phyloP scores from a whole-genome alignment of 495 filamentous ascomycete genomes.

The Margaritispora aquatica region DNA sequence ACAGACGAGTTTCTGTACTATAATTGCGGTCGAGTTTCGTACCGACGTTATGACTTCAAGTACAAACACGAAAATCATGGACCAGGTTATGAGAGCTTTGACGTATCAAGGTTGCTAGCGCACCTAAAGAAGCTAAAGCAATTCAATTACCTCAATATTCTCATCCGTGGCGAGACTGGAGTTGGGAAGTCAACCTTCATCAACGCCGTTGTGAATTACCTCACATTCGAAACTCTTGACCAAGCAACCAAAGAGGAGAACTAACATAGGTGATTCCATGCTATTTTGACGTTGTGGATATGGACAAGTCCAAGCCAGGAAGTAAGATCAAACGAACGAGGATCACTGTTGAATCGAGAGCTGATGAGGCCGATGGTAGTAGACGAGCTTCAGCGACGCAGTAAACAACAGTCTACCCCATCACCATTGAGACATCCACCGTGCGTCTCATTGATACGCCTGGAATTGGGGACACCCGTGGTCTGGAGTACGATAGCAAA shows the following conservation, averaged over 20 bases:
- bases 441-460: conserved; percentile 41
- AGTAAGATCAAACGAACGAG: conserved; percentile 17
- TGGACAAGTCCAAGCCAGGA: conserved; percentile 15
- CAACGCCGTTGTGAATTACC: conserved; percentile 41
- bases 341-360: conserved; percentile 24
- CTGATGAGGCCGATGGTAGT: conserved; percentile 31
- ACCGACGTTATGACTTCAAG: conserved; percentile 25
- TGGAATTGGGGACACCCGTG: conserved; percentile 38
- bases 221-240: conserved; percentile 29
- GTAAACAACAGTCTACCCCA: conserved; percentile 28
- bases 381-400: conserved; percentile 35
- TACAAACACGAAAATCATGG: conserved; percentile 25
- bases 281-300: conserved; percentile 31
- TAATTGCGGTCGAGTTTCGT: conserved; percentile 29
- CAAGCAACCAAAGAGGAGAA: conserved; percentile 23
- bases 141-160: conserved; percentile 32
- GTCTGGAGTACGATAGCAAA: conserved; percentile 28
- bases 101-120: not conserved
- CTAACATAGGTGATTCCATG: conserved; percentile 32
- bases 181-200: conserved; percentile 42
- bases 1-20: conserved; percentile 31
- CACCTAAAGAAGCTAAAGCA: conserved; percentile 15
- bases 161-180: conserved; percentile 39
- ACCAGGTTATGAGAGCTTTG: conserved; percentile 3
- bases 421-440: conserved; percentile 20